Conservation (phyloP, 164 flowering plant genomes). For the Pachysandra terminalis region DNA sequence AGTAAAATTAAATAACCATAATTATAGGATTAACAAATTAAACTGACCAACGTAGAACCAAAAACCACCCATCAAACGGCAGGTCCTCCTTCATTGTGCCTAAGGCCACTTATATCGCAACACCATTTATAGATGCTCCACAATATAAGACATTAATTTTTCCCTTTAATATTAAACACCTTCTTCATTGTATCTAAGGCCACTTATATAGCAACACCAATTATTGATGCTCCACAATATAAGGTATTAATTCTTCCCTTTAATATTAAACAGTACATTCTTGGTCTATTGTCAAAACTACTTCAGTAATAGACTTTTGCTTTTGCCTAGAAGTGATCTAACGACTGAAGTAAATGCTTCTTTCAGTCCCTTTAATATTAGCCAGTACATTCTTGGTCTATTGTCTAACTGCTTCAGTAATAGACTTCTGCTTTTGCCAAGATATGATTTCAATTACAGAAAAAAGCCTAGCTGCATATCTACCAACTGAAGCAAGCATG, state of each 20-base stretch:
- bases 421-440: neutral
- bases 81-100: too few relatives aligned
- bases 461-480: neutral
- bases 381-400: too few relatives aligned
- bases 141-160: neutral
- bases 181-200: too few relatives aligned
- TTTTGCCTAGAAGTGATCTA: too few relatives aligned
- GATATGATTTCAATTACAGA: neutral
- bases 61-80: neutral
- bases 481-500: neutral
- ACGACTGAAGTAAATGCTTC: too few relatives aligned
- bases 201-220: neutral
- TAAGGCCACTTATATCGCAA: neutral
- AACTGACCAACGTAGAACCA: neutral
- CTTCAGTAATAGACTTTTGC: too few relatives aligned
- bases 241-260: neutral
- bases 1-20: too few relatives aligned
- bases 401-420: neutral
- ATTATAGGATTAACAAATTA: neutral
- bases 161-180: too few relatives aligned
- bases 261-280: too few relatives aligned
- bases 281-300: too few relatives aligned
- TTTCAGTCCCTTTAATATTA: too few relatives aligned
- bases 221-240: neutral
- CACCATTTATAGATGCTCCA: neutral